A percentile compares a stretch with the other conserved stretches of the same genome.
Conservation (phyloP, 345 rosid genomes). For the Citrus cavaleriei region DNA sequence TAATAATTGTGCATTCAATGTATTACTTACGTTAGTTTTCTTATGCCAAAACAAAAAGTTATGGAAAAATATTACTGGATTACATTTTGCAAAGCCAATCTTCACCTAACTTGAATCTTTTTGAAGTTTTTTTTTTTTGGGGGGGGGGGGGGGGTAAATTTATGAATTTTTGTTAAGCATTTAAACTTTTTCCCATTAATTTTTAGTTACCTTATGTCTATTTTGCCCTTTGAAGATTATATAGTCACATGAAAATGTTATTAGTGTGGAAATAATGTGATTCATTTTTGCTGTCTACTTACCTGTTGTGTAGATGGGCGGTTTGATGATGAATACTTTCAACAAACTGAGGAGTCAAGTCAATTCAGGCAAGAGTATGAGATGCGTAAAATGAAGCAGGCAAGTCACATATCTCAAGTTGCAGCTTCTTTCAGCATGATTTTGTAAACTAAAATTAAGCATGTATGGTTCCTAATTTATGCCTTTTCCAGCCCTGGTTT, state of each 20-base stretch:
- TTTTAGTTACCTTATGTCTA: not conserved
- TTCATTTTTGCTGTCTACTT: not conserved
- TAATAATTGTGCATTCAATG: not conserved
- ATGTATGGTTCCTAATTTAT: not conserved
- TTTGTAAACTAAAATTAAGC: conserved; percentile 1
- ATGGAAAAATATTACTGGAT: not conserved
- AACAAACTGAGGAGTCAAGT: conserved; percentile 71
- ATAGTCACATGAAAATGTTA: not conserved
- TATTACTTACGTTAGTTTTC: not conserved
- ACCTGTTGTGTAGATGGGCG: conserved; percentile 47
- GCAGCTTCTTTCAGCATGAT: conserved; percentile 6
- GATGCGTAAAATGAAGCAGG: conserved; percentile 91
- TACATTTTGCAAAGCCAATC: not conserved
- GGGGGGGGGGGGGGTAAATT: too few relatives aligned
- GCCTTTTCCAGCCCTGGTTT: too few relatives aligned
- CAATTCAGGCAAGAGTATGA: conserved; percentile 91
- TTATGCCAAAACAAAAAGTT: not conserved
- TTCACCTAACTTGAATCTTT: not conserved
- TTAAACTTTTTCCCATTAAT: not conserved
- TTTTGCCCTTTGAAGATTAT: not conserved
- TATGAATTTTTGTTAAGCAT: not conserved
- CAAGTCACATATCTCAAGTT: conserved; percentile 21
- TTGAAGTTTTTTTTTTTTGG: too few relatives aligned
- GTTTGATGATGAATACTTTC: conserved; percentile 85
- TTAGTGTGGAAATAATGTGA: not conserved